phyloP scores from a whole-genome alignment of 768 basidiomycete genomes.

The Calocybe indica region DNA sequence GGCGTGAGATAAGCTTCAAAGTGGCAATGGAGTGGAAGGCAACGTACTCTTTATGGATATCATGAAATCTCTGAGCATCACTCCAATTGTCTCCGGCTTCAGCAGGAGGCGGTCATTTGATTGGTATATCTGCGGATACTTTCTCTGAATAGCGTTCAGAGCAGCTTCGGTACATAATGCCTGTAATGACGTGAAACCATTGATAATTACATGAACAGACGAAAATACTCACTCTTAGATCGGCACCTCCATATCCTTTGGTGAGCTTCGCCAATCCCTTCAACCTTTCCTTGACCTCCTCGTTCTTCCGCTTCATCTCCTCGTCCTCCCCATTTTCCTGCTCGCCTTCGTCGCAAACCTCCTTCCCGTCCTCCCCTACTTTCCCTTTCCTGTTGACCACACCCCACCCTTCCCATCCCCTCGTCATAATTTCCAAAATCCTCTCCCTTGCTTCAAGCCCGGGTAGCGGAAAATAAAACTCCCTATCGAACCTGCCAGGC shows the following conservation, averaged over 20 bases:
- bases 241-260: constrained; percentile 97
- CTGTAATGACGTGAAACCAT: constrained; percentile 27
- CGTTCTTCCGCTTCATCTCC: constrained; percentile 11
- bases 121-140: constrained; percentile 97
- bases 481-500: constrained; percentile 94
- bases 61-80: constrained; percentile 92
- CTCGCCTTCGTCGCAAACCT: constrained; percentile 38
- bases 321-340: constrained; percentile 47
- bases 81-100: constrained; percentile 78
- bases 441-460: constrained; percentile 77
- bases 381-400: constrained; percentile 20
- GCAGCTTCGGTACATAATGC: constrained; percentile 97
- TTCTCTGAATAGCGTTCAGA: constrained; percentile 90
- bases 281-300: constrained; percentile 20
- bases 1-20: constrained; percentile 4
- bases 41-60: constrained; percentile 88
- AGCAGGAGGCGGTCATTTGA: constrained; percentile 80
- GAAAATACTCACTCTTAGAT: constrained; percentile 68
- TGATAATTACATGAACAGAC: constrained; percentile 2
- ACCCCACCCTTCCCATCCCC: constrained; percentile 83
- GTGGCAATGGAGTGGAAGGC: constrained; percentile 1
- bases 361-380: constrained; percentile 13
- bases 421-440: constrained; percentile 88
- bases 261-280: constrained; percentile 78
- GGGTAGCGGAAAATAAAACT: constrained; percentile 96